A percentile compares a stretch with the other conserved stretches of the same genome.
phyloP scores from a whole-genome alignment of 2,329 filamentous ascomycete species.

The Zymoseptoria crescenta region DNA sequence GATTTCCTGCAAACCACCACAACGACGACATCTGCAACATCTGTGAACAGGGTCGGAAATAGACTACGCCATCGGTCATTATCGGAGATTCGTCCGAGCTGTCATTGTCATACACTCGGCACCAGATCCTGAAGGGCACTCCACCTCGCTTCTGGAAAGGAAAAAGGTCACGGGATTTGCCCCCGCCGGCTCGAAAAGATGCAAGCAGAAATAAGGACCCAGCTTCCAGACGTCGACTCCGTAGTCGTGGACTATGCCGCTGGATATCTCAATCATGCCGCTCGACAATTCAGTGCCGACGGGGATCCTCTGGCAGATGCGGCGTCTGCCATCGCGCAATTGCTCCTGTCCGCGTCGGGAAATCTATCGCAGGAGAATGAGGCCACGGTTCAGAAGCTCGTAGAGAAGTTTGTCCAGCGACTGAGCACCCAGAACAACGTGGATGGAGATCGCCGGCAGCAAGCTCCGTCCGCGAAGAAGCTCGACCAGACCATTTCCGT shows the following conservation, averaged over 20 bases:
- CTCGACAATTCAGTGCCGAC: slow-evolving; percentile 71
- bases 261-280: slow-evolving; percentile 90
- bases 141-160: slow-evolving; percentile 22
- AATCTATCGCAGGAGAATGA: slow-evolving; percentile 65
- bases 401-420: slow-evolving; percentile 80
- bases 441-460: slow-evolving; percentile 58
- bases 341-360: slow-evolving; percentile 89
- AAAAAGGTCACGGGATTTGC: slow-evolving; percentile 12
- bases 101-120: not conserved
- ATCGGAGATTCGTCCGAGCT: not conserved
- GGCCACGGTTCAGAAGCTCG: slow-evolving; percentile 70
- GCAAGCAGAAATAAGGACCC: slow-evolving; percentile 32
- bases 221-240: slow-evolving; percentile 30
- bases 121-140: not conserved
- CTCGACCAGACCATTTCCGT: slow-evolving; percentile 95
- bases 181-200: slow-evolving; percentile 16
- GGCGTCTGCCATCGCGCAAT: slow-evolving; percentile 72
- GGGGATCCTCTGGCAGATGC: slow-evolving; percentile 77
- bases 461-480: slow-evolving; percentile 69
- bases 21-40: not conserved
- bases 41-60: not conserved
- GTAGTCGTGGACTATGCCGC: slow-evolving; percentile 44
- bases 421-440: slow-evolving; percentile 66
- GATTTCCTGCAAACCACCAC: not conserved
- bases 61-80: not conserved